Evolutionary conservation across 202 grass and related monocot species (phyloP).

Genomic region (Setaria viridis): DNA sequence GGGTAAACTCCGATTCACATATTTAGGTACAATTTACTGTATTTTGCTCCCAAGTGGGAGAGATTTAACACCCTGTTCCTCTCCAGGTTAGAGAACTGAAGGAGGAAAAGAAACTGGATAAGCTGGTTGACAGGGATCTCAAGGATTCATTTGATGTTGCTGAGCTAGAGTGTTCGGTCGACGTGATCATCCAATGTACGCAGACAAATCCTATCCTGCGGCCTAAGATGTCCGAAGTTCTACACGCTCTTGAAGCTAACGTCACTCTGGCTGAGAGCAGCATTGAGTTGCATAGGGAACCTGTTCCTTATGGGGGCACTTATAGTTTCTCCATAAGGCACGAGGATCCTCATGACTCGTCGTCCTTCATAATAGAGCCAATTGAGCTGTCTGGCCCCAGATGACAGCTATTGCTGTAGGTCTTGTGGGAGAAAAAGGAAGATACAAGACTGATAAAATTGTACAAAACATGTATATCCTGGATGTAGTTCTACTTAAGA

Average conservation of each 20-base stretch:
- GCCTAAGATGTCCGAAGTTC: conserved; percentile 93
- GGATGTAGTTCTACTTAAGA: conserved; percentile 19
- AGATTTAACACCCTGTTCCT: conserved; percentile 15
- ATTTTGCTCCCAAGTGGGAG: conserved; percentile 13
- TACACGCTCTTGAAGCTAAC: conserved; percentile 77
- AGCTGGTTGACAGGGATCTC: conserved; percentile 77
- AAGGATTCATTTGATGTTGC: conserved; percentile 61
- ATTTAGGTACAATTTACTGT: background rate
- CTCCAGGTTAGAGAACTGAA: conserved; percentile 78
- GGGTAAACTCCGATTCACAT: conserved; percentile 56
- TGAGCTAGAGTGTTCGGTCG: conserved; percentile 72
- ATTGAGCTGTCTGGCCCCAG: conserved; percentile 95
- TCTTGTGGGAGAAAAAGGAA: background rate
- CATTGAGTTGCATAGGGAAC: conserved; percentile 61
- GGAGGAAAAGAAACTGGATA: conserved; percentile 69
- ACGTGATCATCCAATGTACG: conserved; percentile 83
- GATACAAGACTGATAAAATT: conserved; percentile 27
- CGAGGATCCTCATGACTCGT: conserved; percentile 86
- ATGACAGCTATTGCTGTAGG: conserved; percentile 48
- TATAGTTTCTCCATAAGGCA: conserved; percentile 73
- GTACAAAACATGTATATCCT: conserved; percentile 62
- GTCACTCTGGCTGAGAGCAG: conserved; percentile 56
- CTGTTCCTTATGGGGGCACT: conserved; percentile 46
- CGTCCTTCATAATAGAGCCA: conserved; percentile 91
- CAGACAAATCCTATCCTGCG: conserved; percentile 78